Percentiles rank a stretch among this genome's conserved stretches.
Conservation (phyloP, 2,329 filamentous ascomycete species). For the Claviceps sp. region DNA sequence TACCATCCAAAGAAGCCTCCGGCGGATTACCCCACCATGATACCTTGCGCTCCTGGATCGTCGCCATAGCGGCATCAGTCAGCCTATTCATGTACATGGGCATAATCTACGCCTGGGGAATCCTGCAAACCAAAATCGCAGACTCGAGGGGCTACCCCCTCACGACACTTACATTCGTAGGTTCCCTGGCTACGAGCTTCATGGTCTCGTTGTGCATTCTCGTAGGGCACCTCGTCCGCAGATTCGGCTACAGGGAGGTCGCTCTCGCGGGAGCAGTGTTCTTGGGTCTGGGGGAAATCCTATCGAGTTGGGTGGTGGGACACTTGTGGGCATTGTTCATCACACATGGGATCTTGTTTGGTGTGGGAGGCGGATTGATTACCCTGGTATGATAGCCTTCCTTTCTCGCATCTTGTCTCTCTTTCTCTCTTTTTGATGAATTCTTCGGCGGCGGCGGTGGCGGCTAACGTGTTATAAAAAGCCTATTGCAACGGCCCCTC, state of each 20-base stretch:
- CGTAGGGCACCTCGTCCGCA: constrained; percentile 12
- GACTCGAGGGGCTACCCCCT: constrained; percentile 11
- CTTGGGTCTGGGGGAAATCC: constrained; percentile 15
- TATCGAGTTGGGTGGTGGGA: constrained; percentile 13
- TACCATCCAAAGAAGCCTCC: neutral
- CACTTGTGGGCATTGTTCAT: constrained; percentile 13
- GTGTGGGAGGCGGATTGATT: constrained; percentile 14
- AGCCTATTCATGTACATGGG: constrained; percentile 17
- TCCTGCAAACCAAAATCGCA: constrained; percentile 14
- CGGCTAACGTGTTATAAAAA: constrained; percentile 1
- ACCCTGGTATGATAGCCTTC: constrained; percentile 10
- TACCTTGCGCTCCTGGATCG: constrained; percentile 12
- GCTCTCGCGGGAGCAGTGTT: constrained; percentile 13
- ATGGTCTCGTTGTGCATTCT: constrained; percentile 15
- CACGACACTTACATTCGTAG: constrained; percentile 15
- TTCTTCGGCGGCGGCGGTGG: neutral
- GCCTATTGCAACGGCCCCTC: constrained; percentile 15
- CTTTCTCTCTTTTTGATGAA: neutral
- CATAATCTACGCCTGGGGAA: constrained; percentile 16
- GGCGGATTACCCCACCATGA: constrained; percentile 3
- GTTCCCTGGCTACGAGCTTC: constrained; percentile 15
- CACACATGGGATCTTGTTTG: constrained; percentile 15
- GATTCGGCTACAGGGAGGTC: constrained; percentile 11
- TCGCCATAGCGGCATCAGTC: constrained; percentile 13
- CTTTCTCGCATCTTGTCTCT: neutral